Percentiles rank a stretch among this genome's conserved stretches.
These are phyloP conservation scores for Skeletonema marinoi DNA, from an alignment of 108 stramenopile genomes.

Conservation along the genomic window DNA sequence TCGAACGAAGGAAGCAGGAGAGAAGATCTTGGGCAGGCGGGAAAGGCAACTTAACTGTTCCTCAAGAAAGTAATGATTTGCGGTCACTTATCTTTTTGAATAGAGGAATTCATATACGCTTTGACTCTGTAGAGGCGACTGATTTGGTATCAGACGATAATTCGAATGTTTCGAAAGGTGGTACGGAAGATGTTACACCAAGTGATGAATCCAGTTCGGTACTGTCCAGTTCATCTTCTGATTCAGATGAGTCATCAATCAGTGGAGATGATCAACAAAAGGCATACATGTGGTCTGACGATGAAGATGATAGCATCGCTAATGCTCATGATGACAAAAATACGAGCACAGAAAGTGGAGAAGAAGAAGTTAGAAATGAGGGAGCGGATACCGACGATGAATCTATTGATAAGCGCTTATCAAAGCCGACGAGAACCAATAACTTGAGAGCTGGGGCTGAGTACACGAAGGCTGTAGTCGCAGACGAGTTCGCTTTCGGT, in stretches of 20 bases:
- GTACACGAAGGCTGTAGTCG: constrained; percentile 18
- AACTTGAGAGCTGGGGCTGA: constrained; percentile 12
- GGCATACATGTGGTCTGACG: constrained; percentile 48
- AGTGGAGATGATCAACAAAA: not conserved
- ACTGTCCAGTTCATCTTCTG: constrained; percentile 9
- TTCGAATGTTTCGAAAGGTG: not conserved
- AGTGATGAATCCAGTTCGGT: not conserved
- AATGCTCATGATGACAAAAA: not conserved
- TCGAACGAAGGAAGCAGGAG: constrained; percentile 25
- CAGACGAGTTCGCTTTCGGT: constrained; percentile 61
- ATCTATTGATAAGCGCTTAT: not conserved
- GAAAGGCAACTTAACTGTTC: not conserved
- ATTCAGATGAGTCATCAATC: constrained; percentile 15
- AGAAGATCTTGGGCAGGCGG: constrained; percentile 17
- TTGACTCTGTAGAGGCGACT: constrained; percentile 12
- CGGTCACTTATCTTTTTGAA: constrained; percentile 43
- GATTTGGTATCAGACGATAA: not conserved
- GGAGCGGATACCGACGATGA: constrained; percentile 21
- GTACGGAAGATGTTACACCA: not conserved
- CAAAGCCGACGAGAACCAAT: not conserved
- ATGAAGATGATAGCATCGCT: constrained; percentile 23
- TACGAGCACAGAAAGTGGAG: constrained; percentile 1
- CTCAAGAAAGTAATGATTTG: constrained; percentile 3
- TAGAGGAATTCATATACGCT: constrained; percentile 71
- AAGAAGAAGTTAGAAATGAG: constrained; percentile 17